phyloP scores from a whole-genome alignment of 129 eudicot genomes.

The Tagetes patula region DNA sequence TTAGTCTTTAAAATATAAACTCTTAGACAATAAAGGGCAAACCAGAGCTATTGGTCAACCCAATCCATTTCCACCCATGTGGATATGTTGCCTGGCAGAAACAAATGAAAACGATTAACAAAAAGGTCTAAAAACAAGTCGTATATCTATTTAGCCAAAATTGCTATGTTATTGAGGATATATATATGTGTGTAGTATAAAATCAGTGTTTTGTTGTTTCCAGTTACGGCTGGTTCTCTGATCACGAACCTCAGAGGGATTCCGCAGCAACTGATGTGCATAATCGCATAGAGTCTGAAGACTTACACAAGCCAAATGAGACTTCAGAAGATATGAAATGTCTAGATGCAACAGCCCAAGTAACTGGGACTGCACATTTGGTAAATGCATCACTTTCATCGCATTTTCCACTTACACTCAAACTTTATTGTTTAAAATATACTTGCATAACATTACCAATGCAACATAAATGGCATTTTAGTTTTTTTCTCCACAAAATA shows the following conservation, averaged over 20 bases:
- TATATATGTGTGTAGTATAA: conserved; percentile 1
- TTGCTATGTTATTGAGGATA: background rate
- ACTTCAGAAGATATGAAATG: conserved; percentile 32
- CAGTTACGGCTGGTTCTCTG: conserved; percentile 84
- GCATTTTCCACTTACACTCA: background rate
- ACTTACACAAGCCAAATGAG: conserved; percentile 19
- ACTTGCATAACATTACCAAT: background rate
- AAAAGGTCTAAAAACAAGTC: background rate
- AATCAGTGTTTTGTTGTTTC: conserved; percentile 25
- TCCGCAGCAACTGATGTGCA: conserved; percentile 36
- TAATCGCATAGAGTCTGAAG: conserved; percentile 34
- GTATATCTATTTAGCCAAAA: background rate
- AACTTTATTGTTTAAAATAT: background rate
- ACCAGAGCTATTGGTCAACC: background rate
- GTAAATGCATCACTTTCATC: conserved; percentile 32
- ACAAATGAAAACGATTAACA: background rate
- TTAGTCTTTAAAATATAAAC: background rate
- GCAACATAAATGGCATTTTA: background rate
- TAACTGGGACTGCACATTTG: conserved; percentile 39
- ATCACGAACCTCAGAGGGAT: conserved; percentile 22
- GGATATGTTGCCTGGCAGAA: background rate
- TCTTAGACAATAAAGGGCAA: background rate
- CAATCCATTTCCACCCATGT: background rate
- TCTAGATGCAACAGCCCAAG: conserved; percentile 28
- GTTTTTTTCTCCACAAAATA: background rate